These are phyloP conservation scores for Arthrinium puccinioides DNA, from an alignment of 2,329 filamentous ascomycete species.

Conservation along the genomic window DNA sequence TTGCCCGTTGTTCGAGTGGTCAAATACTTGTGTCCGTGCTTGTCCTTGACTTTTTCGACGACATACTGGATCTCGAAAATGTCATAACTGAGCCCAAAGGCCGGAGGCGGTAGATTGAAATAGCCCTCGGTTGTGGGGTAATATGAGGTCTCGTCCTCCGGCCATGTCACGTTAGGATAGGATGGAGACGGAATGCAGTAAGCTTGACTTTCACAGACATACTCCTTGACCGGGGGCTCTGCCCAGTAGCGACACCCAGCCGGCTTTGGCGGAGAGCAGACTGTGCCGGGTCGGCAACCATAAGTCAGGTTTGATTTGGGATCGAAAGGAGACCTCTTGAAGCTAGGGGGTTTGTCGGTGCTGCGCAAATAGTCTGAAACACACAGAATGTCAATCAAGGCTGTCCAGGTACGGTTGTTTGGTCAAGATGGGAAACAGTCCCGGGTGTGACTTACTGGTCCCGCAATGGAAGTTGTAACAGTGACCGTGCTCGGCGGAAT, in stretches of 20 bases:
- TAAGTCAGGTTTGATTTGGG: constrained; percentile 37
- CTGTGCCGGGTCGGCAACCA: constrained; percentile 44
- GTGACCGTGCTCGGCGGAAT: constrained; percentile 7
- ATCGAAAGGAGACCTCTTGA: constrained; percentile 17
- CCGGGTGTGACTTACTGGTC: too few species aligned
- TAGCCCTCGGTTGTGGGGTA: constrained; percentile 49
- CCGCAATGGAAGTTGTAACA: constrained; percentile 11
- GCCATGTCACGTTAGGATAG: constrained; percentile 32
- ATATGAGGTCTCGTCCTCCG: constrained; percentile 35
- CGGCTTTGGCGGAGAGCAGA: constrained; percentile 46
- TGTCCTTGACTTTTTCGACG: constrained; percentile 23
- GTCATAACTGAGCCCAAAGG: constrained; percentile 56
- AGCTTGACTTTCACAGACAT: constrained; percentile 32
- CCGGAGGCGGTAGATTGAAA: constrained; percentile 56
- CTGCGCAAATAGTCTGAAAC: constrained; percentile 28
- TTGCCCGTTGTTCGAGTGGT: constrained; percentile 47
- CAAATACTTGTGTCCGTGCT: constrained; percentile 16
- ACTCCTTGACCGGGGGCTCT: constrained; percentile 36
- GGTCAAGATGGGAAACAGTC: too few species aligned
- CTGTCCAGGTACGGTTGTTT: too few species aligned
- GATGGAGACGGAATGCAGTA: constrained; percentile 37
- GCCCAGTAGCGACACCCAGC: constrained; percentile 43
- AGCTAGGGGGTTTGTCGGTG: constrained; percentile 29
- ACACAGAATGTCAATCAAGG: too few species aligned
- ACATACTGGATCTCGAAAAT: constrained; percentile 46